Evolutionary conservation across 1,139 yeast species (phyloP).

Genomic region (Petasospora fabianii): DNA sequence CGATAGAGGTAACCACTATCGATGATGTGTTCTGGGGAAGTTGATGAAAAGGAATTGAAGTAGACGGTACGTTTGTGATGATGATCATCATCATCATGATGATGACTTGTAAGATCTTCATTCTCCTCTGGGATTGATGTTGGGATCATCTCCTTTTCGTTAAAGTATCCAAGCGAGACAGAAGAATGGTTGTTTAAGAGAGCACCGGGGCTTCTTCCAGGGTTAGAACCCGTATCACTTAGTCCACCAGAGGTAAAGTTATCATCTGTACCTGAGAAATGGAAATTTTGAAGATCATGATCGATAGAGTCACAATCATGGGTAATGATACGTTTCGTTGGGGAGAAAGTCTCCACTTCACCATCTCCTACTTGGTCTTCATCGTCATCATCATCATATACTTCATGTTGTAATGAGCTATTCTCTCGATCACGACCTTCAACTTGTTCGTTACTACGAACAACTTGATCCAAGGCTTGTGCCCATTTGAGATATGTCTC

Average conservation of each 20-base stretch:
- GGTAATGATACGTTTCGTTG: background rate
- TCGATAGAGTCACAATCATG: background rate
- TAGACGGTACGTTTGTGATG: slow-evolving; percentile 9
- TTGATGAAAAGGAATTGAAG: slow-evolving; percentile 25
- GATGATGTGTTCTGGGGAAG: slow-evolving; percentile 36
- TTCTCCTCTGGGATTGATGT: slow-evolving; percentile 11
- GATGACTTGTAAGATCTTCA: background rate
- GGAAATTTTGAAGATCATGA: slow-evolving; percentile 14
- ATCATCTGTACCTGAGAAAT: slow-evolving; percentile 27
- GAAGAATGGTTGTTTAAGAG: slow-evolving; percentile 5
- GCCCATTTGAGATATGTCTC: slow-evolving; percentile 42
- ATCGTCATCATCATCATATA: slow-evolving; percentile 6
- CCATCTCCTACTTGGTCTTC: slow-evolving; percentile 20
- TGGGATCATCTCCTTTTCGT: slow-evolving; percentile 1
- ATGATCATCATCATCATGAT: background rate
- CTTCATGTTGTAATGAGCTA: slow-evolving; percentile 17
- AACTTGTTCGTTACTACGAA: background rate
- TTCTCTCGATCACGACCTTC: slow-evolving; percentile 7
- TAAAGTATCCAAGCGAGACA: slow-evolving; percentile 8
- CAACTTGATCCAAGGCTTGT: slow-evolving; percentile 24
- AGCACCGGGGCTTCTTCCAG: background rate
- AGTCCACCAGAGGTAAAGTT: slow-evolving; percentile 32
- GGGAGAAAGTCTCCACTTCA: slow-evolving; percentile 1
- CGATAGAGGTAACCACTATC: slow-evolving; percentile 42
- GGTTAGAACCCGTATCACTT: slow-evolving; percentile 23